Evolutionary conservation across 202 grass and related monocot genomes (phyloP), one percentile per base, ranked within the genome.

Genomic region (Panicum hallii): DNA sequence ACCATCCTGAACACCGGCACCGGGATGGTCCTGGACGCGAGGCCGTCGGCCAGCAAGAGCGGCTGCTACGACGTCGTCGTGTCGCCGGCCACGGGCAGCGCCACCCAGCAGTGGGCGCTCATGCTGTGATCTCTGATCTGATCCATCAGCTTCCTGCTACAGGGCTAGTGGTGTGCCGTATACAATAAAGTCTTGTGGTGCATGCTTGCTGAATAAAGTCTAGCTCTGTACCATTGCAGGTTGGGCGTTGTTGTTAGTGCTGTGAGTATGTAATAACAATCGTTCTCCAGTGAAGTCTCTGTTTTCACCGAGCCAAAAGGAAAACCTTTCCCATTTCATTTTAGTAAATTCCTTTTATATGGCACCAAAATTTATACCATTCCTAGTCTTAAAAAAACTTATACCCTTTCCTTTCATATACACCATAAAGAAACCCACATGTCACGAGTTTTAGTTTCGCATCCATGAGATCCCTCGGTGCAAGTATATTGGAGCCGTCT

Each of bases 1-100:
- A 70, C 67, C 11, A 47, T 70, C n/a, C 4, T 70, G 5, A 70
- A 70, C 67, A 47, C 67, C 12, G 67, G 67, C 43, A 47, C 67
- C n/a, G 43, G 67, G 5, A 28, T 3, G 42, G 67, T 70, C 1
- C 13, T 70, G 43, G 11, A 70, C 1, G 67, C 8, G n/a, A 58
- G 5, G 5, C 42, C 5, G 63, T 9, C 1, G 52, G 16, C 15
- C 0, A 7, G 5, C 10, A 45, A 6, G 42, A 0, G 8, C 9
- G 9, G 3, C 6, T 1, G 67, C 9, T 1, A 12, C n/a, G 41
- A 23, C n/a, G 67, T 47, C 67, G 38, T 8, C 20, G 67, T 70
- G 41, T 23, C 67, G 42, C 11, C 42, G 0, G 67, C 10, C 4
- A 23, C 0, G 0, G 65, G 65, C 4, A 43, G 42, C 12, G 20